A percentile compares a stretch with the other conserved stretches of the same genome.
Conservation (phyloP, 2,329 filamentous ascomycete species). For the Monilinia aucupariae region DNA sequence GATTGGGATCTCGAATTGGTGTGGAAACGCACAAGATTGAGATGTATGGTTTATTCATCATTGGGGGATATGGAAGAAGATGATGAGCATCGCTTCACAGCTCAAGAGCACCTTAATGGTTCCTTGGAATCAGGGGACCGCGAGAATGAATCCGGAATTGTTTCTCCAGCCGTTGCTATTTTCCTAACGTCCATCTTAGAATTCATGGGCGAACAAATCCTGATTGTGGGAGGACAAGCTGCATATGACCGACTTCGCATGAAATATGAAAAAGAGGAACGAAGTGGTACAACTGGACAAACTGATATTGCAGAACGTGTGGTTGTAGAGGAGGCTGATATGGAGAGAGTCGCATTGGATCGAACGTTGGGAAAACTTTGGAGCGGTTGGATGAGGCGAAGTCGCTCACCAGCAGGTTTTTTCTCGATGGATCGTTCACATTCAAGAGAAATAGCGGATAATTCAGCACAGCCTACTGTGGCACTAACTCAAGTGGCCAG, state of each 20-base stretch:
- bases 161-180: slow-evolving; percentile 89
- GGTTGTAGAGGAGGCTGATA: slow-evolving; percentile 83
- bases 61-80: slow-evolving; percentile 97
- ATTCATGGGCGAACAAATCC: slow-evolving; percentile 84
- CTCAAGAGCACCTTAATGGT: slow-evolving; percentile 66
- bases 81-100: slow-evolving; percentile 84
- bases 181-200: slow-evolving; percentile 94
- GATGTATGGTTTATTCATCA: slow-evolving; percentile 98
- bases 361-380: slow-evolving; percentile 82
- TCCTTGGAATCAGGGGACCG: slow-evolving; percentile 48
- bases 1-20: slow-evolving; percentile 88
- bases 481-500: slow-evolving; percentile 33
- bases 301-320: slow-evolving; percentile 57
- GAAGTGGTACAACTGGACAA: slow-evolving; percentile 43
- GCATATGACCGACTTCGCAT: slow-evolving; percentile 63
- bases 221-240: slow-evolving; percentile 82
- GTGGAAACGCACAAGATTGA: slow-evolving; percentile 87
- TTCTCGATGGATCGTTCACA: slow-evolving; percentile 43
- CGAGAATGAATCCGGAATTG: slow-evolving; percentile 50
- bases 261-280: slow-evolving; percentile 55
- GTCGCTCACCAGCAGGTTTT: slow-evolving; percentile 52
- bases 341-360: slow-evolving; percentile 89
- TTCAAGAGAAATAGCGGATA: slow-evolving; percentile 43
- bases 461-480: slow-evolving; percentile 20
- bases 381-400: slow-evolving; percentile 90